Evolutionary conservation across 495 filamentous ascomycete species (phyloP).

Genomic region (Aspergillus steynii): DNA sequence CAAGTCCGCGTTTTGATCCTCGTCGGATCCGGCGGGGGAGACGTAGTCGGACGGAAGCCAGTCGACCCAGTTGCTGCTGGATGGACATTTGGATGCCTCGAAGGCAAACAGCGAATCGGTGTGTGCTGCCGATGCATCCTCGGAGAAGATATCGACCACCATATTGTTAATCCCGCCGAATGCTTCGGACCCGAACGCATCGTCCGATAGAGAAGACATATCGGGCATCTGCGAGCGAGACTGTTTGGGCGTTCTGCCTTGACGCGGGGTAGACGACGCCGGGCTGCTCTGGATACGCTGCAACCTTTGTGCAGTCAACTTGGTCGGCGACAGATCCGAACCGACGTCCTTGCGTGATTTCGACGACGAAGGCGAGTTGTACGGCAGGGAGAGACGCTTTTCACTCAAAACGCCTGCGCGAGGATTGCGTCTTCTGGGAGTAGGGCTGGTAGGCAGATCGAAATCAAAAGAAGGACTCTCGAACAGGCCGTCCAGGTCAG

Average conservation of each 20-base stretch:
- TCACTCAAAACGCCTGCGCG: constrained; percentile 48
- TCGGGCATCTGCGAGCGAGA: constrained; percentile 20
- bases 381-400: constrained; percentile 44
- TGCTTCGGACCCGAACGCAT: constrained; percentile 24
- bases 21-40: constrained; percentile 34
- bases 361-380: constrained; percentile 36
- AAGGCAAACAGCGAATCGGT: constrained; percentile 28
- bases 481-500: constrained; percentile 61
- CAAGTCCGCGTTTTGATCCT: constrained; percentile 28
- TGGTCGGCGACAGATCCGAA: constrained; percentile 30
- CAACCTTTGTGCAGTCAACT: constrained; percentile 37
- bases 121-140: constrained; percentile 20
- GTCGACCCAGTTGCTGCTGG: constrained; percentile 36
- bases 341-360: constrained; percentile 28
- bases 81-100: constrained; percentile 20
- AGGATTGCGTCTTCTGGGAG: constrained; percentile 48
- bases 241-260: constrained; percentile 30
- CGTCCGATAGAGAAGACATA: constrained; percentile 21
- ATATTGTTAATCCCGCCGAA: constrained; percentile 39
- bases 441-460: constrained; percentile 63
- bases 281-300: constrained; percentile 36
- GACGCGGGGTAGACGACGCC: constrained; percentile 19
- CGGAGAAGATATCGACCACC: constrained; percentile 45
- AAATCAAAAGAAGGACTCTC: constrained; percentile 46
- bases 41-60: constrained; percentile 42